Evolutionary conservation across 805 yeast genomes (phyloP), one percentile per base, ranked within the genome.

Genomic region (Candida argentea): DNA sequence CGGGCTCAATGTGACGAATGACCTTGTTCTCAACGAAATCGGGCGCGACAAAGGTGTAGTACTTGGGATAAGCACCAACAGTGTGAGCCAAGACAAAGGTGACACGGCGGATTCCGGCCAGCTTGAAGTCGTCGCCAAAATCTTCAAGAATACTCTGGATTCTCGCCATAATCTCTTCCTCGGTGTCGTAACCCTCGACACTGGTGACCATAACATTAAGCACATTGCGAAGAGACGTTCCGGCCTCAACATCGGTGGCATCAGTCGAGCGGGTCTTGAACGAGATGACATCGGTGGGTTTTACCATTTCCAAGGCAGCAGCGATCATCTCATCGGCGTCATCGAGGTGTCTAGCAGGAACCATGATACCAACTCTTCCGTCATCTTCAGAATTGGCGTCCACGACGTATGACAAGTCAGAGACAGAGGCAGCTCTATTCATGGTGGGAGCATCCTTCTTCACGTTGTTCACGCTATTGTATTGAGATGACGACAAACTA

Each of bases 1-100:
- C 95, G 14, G 99, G 99, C 58, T 91, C 97, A 43, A 91, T 86
- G 54, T 91, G 96, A 65, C 99, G 86, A 53, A 91, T 82, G 13
- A 87, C 87, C 58, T 78, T 75, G 62, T 91, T 94, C 62, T 91
- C 99, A 20, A 44, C 47, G 52, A 81, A 91, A 20, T 69, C 68
- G 29, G 94, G 94, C 36, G 89, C 94, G 48, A 82, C 83, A 72
- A 84, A 91, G 21, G 97, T 91, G 65, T 78, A 91, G 66, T 89
- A 91, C 57, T 81, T 83, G 44, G 98, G 98, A 57, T 89, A 87
- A 27, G 81, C 54, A 39, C 97, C 97, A 45, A 75, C 76, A 30
- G 67, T 70, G 52, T 76, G 75, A 36, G 94, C 94, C 42, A 91
- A 67, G 35, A 86, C 82, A 58, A 91, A 85, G 2, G 98, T 83